These are phyloP conservation scores for Ophiostoma australiae DNA, from an alignment of 2,329 filamentous ascomycete species.

Conservation along the genomic window DNA sequence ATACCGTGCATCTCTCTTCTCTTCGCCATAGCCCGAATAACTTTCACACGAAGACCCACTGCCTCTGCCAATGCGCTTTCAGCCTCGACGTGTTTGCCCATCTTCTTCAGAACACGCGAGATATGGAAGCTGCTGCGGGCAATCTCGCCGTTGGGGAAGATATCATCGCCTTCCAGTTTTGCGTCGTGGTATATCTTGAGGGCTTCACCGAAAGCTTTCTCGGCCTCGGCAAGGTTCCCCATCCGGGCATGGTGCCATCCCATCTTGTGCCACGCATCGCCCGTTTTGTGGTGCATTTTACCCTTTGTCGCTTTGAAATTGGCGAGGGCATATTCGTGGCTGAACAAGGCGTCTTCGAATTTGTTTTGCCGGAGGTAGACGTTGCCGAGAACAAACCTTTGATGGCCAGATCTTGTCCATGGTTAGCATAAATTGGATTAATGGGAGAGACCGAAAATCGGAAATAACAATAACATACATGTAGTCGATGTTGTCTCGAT, in stretches of 20 bases:
- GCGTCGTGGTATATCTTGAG: not conserved
- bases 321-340: not conserved
- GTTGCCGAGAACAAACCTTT: not conserved
- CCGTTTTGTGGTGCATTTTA: not conserved
- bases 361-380: not conserved
- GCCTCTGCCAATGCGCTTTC: too few relatives aligned
- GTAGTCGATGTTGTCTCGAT: too few relatives aligned
- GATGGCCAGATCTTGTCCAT: not conserved
- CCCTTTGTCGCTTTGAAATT: not conserved
- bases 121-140: not conserved
- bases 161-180: too few relatives aligned
- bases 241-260: not conserved
- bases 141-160: not conserved
- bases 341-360: not conserved
- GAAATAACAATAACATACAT: too few relatives aligned
- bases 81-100: not conserved
- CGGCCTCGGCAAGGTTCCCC: not conserved
- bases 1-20: not conserved
- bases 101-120: not conserved
- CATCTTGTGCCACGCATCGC: not conserved
- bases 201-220: not conserved
- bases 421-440: too few relatives aligned
- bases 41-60: not conserved
- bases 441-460: too few relatives aligned
- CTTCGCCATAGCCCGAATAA: not conserved